Evolutionary conservation across 2,329 filamentous ascomycete species (phyloP).

Genomic region (Exophiala spinifera): DNA sequence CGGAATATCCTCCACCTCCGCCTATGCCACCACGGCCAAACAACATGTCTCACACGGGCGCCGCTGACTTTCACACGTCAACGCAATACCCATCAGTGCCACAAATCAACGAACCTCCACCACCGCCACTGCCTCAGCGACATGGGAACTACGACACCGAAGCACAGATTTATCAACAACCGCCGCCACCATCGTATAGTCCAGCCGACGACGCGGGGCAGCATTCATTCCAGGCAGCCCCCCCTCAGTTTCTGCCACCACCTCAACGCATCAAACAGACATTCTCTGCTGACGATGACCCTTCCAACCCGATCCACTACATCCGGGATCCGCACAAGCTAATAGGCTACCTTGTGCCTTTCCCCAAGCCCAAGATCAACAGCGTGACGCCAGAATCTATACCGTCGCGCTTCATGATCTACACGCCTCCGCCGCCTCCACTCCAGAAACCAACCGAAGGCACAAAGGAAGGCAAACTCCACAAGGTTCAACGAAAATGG

Average conservation of each 20-base stretch:
- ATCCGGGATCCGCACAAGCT: slow-evolving; percentile 43
- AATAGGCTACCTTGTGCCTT: slow-evolving; percentile 44
- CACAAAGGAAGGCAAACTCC: slow-evolving; percentile 42
- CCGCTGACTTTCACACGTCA: neutral
- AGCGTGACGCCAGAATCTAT: slow-evolving; percentile 34
- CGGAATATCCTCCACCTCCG: neutral
- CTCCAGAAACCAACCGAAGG: slow-evolving; percentile 40
- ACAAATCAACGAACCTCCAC: slow-evolving; percentile 5
- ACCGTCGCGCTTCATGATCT: slow-evolving; percentile 44
- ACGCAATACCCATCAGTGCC: neutral
- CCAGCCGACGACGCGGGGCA: slow-evolving; percentile 5
- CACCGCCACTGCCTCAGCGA: slow-evolving; percentile 13
- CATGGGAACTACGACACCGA: slow-evolving; percentile 3
- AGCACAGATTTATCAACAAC: neutral
- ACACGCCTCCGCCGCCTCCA: slow-evolving; percentile 45
- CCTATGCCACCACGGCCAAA: slow-evolving; percentile 2
- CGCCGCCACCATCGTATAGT: slow-evolving; percentile 5
- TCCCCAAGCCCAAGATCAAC: slow-evolving; percentile 41
- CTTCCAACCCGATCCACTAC: slow-evolving; percentile 39
- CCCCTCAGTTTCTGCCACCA: slow-evolving; percentile 19
- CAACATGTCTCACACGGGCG: slow-evolving; percentile 3
- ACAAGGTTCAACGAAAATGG: slow-evolving; percentile 47
- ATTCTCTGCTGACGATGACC: slow-evolving; percentile 24
- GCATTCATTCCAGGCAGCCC: slow-evolving; percentile 3
- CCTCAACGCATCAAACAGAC: slow-evolving; percentile 21